These are phyloP conservation scores for Astragalus membranaceus DNA, from an alignment of 306 rosid genomes.

Conservation along the genomic window DNA sequence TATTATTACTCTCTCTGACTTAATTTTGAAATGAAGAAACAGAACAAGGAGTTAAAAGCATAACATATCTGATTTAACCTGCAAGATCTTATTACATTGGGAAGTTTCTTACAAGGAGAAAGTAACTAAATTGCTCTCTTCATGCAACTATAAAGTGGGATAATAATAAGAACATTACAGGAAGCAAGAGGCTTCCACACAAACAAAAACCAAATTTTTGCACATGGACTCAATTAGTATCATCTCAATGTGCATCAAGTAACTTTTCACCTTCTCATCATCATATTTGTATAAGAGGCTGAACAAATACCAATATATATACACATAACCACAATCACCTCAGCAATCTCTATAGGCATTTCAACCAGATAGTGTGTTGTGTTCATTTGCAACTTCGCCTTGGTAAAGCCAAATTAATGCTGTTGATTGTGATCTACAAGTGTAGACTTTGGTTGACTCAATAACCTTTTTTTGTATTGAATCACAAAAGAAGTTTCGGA, in stretches of 20 bases:
- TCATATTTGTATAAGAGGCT: slow-evolving; percentile 16
- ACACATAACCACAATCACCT: slow-evolving; percentile 37
- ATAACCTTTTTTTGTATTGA: slow-evolving; percentile 7
- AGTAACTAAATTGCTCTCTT: slow-evolving; percentile 26
- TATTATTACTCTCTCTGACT: too few relatives aligned
- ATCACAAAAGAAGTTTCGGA: background rate
- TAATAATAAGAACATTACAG: slow-evolving; percentile 26
- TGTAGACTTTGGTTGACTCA: slow-evolving; percentile 23
- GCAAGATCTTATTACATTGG: slow-evolving; percentile 23
- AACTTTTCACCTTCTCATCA: slow-evolving; percentile 19
- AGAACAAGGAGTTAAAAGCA: background rate
- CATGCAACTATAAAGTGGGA: background rate
- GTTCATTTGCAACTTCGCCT: slow-evolving; percentile 86
- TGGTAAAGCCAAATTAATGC: slow-evolving; percentile 59
- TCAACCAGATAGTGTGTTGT: slow-evolving; percentile 72
- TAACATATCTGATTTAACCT: slow-evolving; percentile 2
- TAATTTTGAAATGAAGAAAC: background rate
- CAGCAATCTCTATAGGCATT: slow-evolving; percentile 44
- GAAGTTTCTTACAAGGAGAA: slow-evolving; percentile 23
- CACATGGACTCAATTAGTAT: slow-evolving; percentile 60
- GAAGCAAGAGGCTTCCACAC: slow-evolving; percentile 59
- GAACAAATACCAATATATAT: slow-evolving; percentile 43
- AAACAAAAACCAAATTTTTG: slow-evolving; percentile 25
- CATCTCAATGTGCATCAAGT: slow-evolving; percentile 55
- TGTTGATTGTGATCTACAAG: slow-evolving; percentile 24